Conservation (phyloP, 1,284 basidiomycete genomes). For the Lignosus rhinocerotis region DNA sequence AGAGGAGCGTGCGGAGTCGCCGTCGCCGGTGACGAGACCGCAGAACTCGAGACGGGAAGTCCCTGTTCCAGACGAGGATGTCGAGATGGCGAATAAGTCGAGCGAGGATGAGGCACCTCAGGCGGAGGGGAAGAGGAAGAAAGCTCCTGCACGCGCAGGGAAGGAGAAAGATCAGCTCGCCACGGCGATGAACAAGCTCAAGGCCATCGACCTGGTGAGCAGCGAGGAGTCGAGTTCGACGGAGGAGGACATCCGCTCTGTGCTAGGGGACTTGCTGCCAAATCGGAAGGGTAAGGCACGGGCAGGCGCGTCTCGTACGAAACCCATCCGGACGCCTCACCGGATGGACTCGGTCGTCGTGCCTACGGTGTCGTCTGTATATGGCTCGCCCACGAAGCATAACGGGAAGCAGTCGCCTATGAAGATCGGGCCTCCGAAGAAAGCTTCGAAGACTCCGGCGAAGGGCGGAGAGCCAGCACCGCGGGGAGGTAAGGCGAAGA, state of each 20-base stretch:
- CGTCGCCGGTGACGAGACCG: constrained; percentile 18
- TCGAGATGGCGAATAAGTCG: constrained; percentile 6
- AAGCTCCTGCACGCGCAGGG: constrained; percentile 5
- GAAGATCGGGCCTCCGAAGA: constrained; percentile 9
- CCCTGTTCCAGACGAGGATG: constrained; percentile 11
- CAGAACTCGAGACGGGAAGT: neutral
- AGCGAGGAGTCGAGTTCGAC: constrained; percentile 11
- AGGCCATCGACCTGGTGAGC: constrained; percentile 2
- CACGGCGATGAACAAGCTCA: constrained; percentile 5
- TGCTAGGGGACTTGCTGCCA: constrained; percentile 13
- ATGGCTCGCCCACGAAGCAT: constrained; percentile 16
- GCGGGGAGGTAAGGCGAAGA: neutral
- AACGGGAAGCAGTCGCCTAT: constrained; percentile 3
- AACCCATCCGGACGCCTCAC: constrained; percentile 9
- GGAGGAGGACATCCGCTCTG: constrained; percentile 15
- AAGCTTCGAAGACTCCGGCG: neutral
- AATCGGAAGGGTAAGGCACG: constrained; percentile 11
- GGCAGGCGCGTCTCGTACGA: neutral
- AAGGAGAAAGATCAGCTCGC: neutral
- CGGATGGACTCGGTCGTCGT: constrained; percentile 21
- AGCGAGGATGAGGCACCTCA: constrained; percentile 11
- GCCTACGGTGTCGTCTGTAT: constrained; percentile 22
- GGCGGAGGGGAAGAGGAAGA: constrained; percentile 9
- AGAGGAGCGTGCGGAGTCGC: constrained; percentile 5
- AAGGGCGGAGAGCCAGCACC: neutral